Conservation (phyloP, 164 flowering plant species). For the Chimonanthus praecox region DNA sequence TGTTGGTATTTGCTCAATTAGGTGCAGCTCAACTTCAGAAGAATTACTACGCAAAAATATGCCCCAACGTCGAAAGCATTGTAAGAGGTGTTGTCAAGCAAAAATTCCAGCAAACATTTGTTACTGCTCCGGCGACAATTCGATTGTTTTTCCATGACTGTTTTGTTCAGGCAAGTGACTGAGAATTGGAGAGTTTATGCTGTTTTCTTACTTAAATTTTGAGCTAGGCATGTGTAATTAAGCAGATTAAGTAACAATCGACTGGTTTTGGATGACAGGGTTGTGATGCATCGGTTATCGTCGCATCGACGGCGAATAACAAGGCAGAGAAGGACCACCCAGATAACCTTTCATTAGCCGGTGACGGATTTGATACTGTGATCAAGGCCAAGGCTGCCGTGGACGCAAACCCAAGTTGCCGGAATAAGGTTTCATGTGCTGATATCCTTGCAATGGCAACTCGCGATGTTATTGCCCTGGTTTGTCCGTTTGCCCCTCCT, state of each 20-base stretch:
- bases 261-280: constrained; percentile 31
- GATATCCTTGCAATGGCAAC: constrained; percentile 86
- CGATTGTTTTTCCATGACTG: constrained; percentile 95
- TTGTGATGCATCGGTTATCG: constrained; percentile 74
- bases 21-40: constrained; percentile 44
- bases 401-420: constrained; percentile 47
- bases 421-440: constrained; percentile 86
- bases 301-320: constrained; percentile 43
- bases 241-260: too few relatives aligned
- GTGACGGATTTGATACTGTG: constrained; percentile 89
- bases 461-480: constrained; percentile 61
- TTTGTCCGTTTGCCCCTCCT: neutral
- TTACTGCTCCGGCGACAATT: constrained; percentile 68
- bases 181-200: neutral
- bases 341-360: constrained; percentile 72
- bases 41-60: constrained; percentile 50
- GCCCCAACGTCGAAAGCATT: constrained; percentile 70
- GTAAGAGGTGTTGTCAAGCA: constrained; percentile 45
- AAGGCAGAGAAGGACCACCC: constrained; percentile 79
- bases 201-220: too few relatives aligned
- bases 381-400: constrained; percentile 82
- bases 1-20: neutral
- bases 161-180: constrained; percentile 48
- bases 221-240: neutral
- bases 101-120: constrained; percentile 65